Percentiles rank a stretch among this genome's conserved stretches.
Evolutionary conservation across 2,329 filamentous ascomycete genomes (phyloP).

Genomic region (Colletotrichum sp.): DNA sequence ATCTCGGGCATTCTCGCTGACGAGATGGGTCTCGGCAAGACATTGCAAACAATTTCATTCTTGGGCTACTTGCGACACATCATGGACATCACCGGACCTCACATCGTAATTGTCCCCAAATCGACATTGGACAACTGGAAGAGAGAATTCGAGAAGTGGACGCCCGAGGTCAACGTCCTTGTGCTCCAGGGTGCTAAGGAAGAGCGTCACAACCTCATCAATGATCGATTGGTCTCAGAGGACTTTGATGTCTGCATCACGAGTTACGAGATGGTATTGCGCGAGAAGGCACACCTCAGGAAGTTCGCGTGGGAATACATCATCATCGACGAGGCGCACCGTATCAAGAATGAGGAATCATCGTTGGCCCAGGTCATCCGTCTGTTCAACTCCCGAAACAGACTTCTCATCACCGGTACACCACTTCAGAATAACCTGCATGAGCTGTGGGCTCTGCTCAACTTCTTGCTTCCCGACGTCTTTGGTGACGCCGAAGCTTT

Average conservation of each 20-base stretch:
- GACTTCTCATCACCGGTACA: constrained; percentile 93
- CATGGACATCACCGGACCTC: constrained; percentile 86
- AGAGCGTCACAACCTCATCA: constrained; percentile 85
- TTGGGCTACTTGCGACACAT: constrained; percentile 93
- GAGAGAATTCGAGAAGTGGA: constrained; percentile 92
- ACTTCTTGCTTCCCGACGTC: constrained; percentile 97
- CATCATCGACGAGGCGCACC: constrained; percentile 96
- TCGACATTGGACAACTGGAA: constrained; percentile 99
- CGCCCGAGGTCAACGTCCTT: constrained; percentile 91
- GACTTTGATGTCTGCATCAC: constrained; percentile 98
- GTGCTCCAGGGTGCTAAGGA: constrained; percentile 96
- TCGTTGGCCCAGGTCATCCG: constrained; percentile 96
- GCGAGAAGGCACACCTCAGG: constrained; percentile 92
- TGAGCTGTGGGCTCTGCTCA: constrained; percentile 95
- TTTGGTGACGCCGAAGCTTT: constrained; percentile 97
- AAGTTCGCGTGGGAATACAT: constrained; percentile 99
- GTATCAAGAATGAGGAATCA: constrained; percentile 99
- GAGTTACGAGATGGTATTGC: constrained; percentile 97
- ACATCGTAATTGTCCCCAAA: constrained; percentile 91
- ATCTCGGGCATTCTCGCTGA: constrained; percentile 98
- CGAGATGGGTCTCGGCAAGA: constrained; percentile 99
- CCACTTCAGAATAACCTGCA: constrained; percentile 98
- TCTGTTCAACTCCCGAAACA: constrained; percentile 93
- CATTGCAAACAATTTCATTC: constrained; percentile 95
- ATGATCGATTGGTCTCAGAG: constrained; percentile 88